Evolutionary conservation across 331 rosid species (phyloP), one percentile per base, ranked within the genome.

Genomic region (Cydonia oblonga): DNA sequence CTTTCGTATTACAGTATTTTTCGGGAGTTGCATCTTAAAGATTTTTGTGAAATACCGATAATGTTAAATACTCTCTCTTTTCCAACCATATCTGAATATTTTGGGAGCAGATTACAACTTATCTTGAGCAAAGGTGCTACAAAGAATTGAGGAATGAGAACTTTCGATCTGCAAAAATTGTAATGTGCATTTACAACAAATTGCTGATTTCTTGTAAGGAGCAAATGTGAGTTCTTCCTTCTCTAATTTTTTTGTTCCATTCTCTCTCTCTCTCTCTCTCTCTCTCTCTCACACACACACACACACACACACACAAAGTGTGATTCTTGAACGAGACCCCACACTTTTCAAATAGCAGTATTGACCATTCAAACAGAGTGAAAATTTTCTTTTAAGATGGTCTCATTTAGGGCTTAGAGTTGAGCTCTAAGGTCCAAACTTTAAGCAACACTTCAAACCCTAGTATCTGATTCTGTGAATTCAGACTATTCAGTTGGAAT

Each of bases 91-190:
- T 32, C 76, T 77, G 22, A 78, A 61, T 80, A 70, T 80, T 53
- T 79, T 75, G 67, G 78, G 75, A 80, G 51, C 90, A 95, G 98
- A 95, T 95, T 71, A 81, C 92, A 74, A 73, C 54, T 33, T 83
- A 89, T 75, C 92, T 95, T 59, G 97, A 95, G 83, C 96, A 83
- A 84, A 89, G 96, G 86, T 95, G 96, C 81, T 95, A 95, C 89
- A 95, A 76, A 85, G 97, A 95, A 81, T 66, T 95, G 68, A 86
- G 97, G 69, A 83, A 67, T 61, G 97, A 91, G 84, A 95, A 89
- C 66, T 83, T 89, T 72, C 85, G 16, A n/a, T 77, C 96, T 23
- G 82, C 88, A 18, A 89, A 82, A 88, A 81, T 89, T 61, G 91
- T 91, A 83, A 85, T 91, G 91, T 74, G 88, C 79, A 89, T 95